These are phyloP conservation scores for Hypoxylon sp. DNA, from an alignment of 2,329 filamentous ascomycete genomes.

Conservation along the genomic window DNA sequence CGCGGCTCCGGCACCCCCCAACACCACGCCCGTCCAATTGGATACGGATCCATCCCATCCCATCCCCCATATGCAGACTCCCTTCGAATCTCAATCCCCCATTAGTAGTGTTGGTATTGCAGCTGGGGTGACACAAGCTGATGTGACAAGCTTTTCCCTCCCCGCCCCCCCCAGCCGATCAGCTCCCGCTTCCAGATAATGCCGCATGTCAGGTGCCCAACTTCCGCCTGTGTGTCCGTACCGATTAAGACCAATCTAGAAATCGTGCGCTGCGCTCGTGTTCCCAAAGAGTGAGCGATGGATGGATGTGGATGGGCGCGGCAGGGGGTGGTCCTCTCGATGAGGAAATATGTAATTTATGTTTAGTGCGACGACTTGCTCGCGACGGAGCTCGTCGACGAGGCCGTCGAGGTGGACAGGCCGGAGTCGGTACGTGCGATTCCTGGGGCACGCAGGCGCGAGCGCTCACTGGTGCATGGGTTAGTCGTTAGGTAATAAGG, in stretches of 20 bases:
- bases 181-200: conserved; percentile 36
- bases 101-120: conserved; percentile 20
- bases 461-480: conserved; percentile 43
- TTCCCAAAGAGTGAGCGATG: conserved; percentile 1
- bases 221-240: background rate
- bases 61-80: conserved; percentile 23
- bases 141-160: conserved; percentile 43
- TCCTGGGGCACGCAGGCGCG: conserved; percentile 30
- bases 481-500: conserved; percentile 30
- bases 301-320: conserved; percentile 20
- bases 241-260: conserved; percentile 4
- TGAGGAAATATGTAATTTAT: conserved; percentile 3
- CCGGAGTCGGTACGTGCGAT: conserved; percentile 50
- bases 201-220: conserved; percentile 37
- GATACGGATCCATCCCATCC: conserved; percentile 6
- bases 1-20: conserved; percentile 10
- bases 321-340: conserved; percentile 19
- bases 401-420: conserved; percentile 47
- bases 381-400: conserved; percentile 35
- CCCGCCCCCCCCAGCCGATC: conserved; percentile 39
- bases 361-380: conserved; percentile 44
- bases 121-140: conserved; percentile 43
- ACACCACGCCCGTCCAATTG: conserved; percentile 29
- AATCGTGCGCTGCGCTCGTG: conserved; percentile 8
- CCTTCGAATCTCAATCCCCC: background rate